phyloP scores from a whole-genome alignment of 441 rosid species.

The Aleurites moluccanus region DNA sequence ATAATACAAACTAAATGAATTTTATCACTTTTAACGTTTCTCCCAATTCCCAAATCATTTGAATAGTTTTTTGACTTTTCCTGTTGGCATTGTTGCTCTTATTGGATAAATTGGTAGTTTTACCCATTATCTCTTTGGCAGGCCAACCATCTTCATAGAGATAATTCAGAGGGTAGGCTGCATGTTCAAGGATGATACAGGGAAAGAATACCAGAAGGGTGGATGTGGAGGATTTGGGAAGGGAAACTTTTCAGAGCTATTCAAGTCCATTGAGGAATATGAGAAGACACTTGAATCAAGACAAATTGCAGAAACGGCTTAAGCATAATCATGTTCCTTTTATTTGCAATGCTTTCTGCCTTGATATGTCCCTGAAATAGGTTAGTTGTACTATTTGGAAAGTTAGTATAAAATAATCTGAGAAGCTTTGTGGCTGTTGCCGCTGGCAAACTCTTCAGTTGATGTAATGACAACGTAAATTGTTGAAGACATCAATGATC shows the following conservation, averaged over 20 bases:
- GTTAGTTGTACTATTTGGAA: background rate
- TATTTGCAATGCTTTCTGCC: background rate
- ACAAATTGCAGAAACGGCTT: slow-evolving; percentile 28
- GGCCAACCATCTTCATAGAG: slow-evolving; percentile 95
- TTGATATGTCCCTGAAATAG: background rate
- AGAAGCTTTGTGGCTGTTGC: background rate
- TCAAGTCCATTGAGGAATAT: slow-evolving; percentile 93
- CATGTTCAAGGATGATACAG: slow-evolving; percentile 67
- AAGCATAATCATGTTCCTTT: slow-evolving; percentile 20
- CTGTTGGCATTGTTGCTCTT: no score
- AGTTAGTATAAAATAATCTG: background rate
- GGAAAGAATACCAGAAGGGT: slow-evolving; percentile 77
- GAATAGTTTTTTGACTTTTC: no score
- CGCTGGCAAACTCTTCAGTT: background rate
- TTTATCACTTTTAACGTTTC: no score
- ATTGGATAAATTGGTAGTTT: background rate
- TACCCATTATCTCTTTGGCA: slow-evolving; percentile 27
- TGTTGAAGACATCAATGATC: no score
- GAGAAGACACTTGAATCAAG: slow-evolving; percentile 83
- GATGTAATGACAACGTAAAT: no score
- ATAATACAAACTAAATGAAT: no score
- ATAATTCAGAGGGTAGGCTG: slow-evolving; percentile 94
- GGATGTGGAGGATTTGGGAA: slow-evolving; percentile 98
- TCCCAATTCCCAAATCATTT: no score
- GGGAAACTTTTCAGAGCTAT: slow-evolving; percentile 94